Evolutionary conservation across 805 yeast species (phyloP).

Genomic region (Ogataea parapolymorpha): DNA sequence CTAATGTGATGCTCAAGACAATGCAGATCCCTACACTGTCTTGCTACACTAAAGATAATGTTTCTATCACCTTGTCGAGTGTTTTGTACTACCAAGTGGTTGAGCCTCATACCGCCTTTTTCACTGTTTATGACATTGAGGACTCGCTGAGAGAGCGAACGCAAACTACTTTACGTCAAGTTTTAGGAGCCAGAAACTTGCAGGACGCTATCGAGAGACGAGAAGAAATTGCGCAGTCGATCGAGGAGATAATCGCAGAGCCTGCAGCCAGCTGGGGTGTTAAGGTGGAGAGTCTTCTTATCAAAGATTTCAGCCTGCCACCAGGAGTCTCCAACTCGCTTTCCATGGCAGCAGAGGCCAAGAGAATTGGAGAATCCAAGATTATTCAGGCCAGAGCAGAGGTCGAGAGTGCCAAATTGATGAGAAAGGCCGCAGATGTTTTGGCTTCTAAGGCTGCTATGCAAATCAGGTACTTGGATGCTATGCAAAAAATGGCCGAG

Average conservation of each 20-base stretch:
- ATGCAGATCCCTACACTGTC: slow-evolving; percentile 63
- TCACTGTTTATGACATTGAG: slow-evolving; percentile 51
- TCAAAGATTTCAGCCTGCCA: slow-evolving; percentile 61
- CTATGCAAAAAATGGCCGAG: slow-evolving; percentile 72
- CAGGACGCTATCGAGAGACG: slow-evolving; percentile 74
- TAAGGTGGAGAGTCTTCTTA: slow-evolving; percentile 59
- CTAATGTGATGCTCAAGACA: slow-evolving; percentile 55
- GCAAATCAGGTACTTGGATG: slow-evolving; percentile 76
- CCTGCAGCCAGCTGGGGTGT: slow-evolving; percentile 74
- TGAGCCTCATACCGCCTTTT: slow-evolving; percentile 65
- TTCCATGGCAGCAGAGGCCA: slow-evolving; percentile 73
- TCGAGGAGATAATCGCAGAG: slow-evolving; percentile 55
- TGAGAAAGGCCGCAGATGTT: slow-evolving; percentile 77
- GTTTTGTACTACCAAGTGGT: slow-evolving; percentile 65
- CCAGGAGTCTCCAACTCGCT: slow-evolving; percentile 54
- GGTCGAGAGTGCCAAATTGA: slow-evolving; percentile 69
- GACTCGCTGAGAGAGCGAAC: slow-evolving; percentile 62
- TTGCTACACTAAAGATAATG: slow-evolving; percentile 71
- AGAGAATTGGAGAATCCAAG: slow-evolving; percentile 72
- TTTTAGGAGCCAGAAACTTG: slow-evolving; percentile 58
- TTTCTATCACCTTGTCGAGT: slow-evolving; percentile 57
- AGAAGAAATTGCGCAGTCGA: slow-evolving; percentile 65
- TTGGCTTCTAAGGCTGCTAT: slow-evolving; percentile 71
- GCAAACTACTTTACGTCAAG: slow-evolving; percentile 71
- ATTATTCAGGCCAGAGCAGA: slow-evolving; percentile 73